Evolutionary conservation across 345 rosid species (phyloP).

Genomic region (Kandelia obovata): DNA sequence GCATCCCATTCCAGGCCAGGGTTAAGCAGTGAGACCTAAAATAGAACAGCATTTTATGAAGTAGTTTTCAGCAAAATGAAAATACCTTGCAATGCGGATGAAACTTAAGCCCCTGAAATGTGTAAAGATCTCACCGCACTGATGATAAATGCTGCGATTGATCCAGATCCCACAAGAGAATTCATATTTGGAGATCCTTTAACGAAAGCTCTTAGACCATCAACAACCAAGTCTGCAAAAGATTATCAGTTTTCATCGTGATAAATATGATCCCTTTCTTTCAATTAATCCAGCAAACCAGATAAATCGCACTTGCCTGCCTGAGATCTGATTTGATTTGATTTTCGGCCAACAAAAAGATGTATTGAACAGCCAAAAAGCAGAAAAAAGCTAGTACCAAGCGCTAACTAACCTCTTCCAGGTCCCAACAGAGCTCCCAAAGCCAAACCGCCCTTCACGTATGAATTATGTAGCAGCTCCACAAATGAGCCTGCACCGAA

Average conservation of each 20-base stretch:
- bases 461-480: conserved; percentile 79
- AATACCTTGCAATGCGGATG: not conserved
- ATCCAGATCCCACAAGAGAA: conserved; percentile 90
- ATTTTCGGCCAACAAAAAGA: not conserved
- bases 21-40: conserved; percentile 74
- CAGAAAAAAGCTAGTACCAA: not conserved
- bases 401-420: conserved; percentile 67
- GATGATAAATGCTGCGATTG: conserved; percentile 73
- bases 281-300: conserved; percentile 14
- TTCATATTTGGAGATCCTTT: conserved; percentile 97
- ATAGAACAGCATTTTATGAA: conserved; percentile 15
- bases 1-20: conserved; percentile 93
- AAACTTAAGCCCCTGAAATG: conserved; percentile 11
- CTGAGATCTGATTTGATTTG: no score
- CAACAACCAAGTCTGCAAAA: conserved; percentile 68
- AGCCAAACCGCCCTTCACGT: conserved; percentile 80
- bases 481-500: conserved; percentile 53
- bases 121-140: conserved; percentile 55
- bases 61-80: not conserved
- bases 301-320: not conserved
- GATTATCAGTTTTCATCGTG: not conserved
- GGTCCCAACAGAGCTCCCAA: conserved; percentile 84
- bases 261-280: not conserved
- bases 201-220: conserved; percentile 73
- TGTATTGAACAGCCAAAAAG: not conserved